Evolutionary conservation across 768 basidiomycete genomes (phyloP), one percentile per base, ranked within the genome.

Genomic region (Pulveroboletus frians): DNA sequence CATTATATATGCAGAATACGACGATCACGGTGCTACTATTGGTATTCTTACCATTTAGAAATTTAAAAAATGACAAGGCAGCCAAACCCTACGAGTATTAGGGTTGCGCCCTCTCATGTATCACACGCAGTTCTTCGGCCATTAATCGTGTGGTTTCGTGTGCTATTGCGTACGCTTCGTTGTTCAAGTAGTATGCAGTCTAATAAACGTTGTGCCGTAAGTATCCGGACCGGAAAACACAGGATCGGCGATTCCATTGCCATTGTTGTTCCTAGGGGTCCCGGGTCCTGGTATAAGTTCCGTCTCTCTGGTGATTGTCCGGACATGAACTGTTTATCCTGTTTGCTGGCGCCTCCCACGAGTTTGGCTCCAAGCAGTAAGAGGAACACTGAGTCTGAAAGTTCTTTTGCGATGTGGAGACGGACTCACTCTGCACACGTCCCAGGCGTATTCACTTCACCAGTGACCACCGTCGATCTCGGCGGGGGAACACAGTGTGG

Each of bases 401-500:
- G 10, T 37, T 34, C 26, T 66, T 30, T 9, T 44, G 49, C 34
- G 32, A 49, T 27, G 27, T 59, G 9, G 59, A 56, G 15, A 53
- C 39, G 29, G 42, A 41, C 4, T 46, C 54, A 32, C 56, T 66
- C 26, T 60, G 66, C 40, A 56, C 46, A 14, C 45, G 61, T 18
- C 56, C 64, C 31, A 41, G 40, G 18, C 30, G 10, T 27, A 44
- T 9, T 64, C 48, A 31, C 59, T 60, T 13, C 31, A 14, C 31
- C 31, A 31, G 5, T 30, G 14, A 32, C 14, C 13, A 32, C 11
- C 13, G 13, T 72, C 11, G 55, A 59, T 23, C 49, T 69, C n/a
- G 50, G 65, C 2, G 68, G 68, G 7, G 66, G 60, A 8, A 51
- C 58, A 9, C 62, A 60, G 11, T 59, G 52, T 13, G 52, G 60